phyloP scores from a whole-genome alignment of 2,329 filamentous ascomycete genomes.

The Alternaria incomplexa region DNA sequence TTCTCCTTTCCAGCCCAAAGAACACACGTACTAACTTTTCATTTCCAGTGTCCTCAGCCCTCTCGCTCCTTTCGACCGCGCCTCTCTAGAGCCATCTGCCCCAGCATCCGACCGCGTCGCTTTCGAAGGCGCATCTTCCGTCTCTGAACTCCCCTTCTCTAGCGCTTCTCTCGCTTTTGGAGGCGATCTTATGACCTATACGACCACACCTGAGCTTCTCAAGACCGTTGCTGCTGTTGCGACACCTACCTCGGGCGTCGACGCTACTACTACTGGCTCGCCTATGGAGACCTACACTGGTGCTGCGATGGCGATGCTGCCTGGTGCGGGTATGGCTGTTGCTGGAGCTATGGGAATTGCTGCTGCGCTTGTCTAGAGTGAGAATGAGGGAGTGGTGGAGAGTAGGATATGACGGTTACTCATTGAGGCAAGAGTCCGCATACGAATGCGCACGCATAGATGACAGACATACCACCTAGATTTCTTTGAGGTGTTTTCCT shows the following conservation, averaged over 20 bases:
- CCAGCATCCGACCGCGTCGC: conserved; percentile 27
- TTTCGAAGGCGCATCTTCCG: conserved; percentile 26
- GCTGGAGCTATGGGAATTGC: conserved; percentile 1
- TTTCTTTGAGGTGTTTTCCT: not conserved
- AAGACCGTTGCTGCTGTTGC: conserved; percentile 32
- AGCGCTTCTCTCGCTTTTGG: conserved; percentile 25
- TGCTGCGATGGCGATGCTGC: not conserved
- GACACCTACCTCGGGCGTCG: conserved; percentile 6
- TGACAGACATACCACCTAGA: not conserved
- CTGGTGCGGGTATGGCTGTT: conserved; percentile 1
- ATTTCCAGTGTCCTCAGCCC: conserved; percentile 18
- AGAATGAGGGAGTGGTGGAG: too few species aligned
- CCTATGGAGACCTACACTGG: conserved; percentile 7
- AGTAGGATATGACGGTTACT: not conserved
- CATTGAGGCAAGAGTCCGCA: not conserved
- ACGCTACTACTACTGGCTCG: not conserved
- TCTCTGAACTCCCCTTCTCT: conserved; percentile 24
- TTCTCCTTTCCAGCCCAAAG: too few species aligned
- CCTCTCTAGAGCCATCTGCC: conserved; percentile 21
- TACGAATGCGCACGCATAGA: not conserved
- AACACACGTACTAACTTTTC: not conserved
- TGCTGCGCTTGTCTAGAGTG: not conserved
- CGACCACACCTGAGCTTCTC: conserved; percentile 31
- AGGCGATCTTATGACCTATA: conserved; percentile 28
- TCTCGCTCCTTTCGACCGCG: conserved; percentile 25